Conservation (phyloP, 192 early-diverging fungal species). For the Coemansia asiatica region DNA sequence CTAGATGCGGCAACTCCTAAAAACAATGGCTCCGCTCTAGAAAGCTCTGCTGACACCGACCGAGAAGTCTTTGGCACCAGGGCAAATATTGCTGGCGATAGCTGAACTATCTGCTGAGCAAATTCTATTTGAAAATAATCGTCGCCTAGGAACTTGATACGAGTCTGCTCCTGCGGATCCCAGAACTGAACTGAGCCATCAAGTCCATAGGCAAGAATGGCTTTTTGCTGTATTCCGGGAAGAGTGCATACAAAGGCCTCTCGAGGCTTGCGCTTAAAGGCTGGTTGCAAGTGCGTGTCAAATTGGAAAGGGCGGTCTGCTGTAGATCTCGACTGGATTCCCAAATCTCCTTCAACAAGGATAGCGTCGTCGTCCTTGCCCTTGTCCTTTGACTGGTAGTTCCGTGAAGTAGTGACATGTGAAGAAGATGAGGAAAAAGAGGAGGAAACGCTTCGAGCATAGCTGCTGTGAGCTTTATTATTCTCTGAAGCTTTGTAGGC, state of each 20-base stretch:
- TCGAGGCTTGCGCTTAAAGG: constrained; percentile 40
- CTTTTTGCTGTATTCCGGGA: constrained; percentile 10
- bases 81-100: constrained; percentile 26
- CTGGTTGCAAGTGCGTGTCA: constrained; percentile 9
- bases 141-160: background rate
- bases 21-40: background rate
- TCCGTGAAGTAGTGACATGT: too few relatives aligned
- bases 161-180: constrained; percentile 15
- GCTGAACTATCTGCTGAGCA: constrained; percentile 26
- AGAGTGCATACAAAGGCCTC: constrained; percentile 29
- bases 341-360: background rate
- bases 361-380: background rate
- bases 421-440: too few relatives aligned
- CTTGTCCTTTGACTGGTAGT: background rate
- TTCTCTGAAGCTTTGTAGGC: too few relatives aligned
- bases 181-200: constrained; percentile 42
- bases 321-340: background rate
- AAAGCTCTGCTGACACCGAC: background rate
- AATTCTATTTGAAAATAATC: constrained; percentile 17
- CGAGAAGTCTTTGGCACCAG: constrained; percentile 14
- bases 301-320: constrained; percentile 26
- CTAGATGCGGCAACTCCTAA: background rate
- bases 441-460: too few relatives aligned
- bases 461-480: too few relatives aligned
- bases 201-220: constrained; percentile 31